Conservation (phyloP, 225 moss, liverwort and hornwort genomes). For the Antitrichia curtipendula region DNA sequence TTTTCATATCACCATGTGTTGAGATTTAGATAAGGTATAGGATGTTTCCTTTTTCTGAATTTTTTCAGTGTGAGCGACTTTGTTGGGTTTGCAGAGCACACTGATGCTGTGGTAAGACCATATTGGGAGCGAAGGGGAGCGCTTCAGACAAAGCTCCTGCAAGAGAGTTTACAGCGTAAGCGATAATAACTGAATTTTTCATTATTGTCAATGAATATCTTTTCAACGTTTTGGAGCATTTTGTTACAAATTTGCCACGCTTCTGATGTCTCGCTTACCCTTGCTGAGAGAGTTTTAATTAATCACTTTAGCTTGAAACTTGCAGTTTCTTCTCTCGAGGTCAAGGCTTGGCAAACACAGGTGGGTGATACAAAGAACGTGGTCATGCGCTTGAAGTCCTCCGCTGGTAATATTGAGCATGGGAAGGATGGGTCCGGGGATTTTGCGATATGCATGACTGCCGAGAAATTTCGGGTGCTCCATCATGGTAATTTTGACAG, state of each 20-base stretch:
- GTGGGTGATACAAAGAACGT: conserved; percentile 48
- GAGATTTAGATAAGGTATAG: neutral
- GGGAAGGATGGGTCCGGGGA: conserved; percentile 13
- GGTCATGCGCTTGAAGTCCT: conserved; percentile 55
- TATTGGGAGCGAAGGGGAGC: conserved; percentile 68
- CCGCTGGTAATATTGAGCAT: neutral
- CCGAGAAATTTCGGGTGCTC: conserved; percentile 76
- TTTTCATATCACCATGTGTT: neutral
- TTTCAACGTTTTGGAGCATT: neutral
- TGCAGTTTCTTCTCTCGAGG: conserved; percentile 53
- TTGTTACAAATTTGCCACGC: neutral
- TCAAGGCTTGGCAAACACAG: conserved; percentile 81
- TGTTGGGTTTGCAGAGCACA: conserved; percentile 46
- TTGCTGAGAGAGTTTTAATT: neutral
- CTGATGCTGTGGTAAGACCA: conserved; percentile 71
- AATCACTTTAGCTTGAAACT: neutral
- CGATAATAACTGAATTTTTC: neutral
- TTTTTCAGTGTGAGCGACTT: neutral
- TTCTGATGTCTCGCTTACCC: neutral
- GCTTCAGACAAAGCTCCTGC: conserved; percentile 56
- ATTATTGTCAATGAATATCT: neutral
- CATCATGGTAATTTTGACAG: conserved; percentile 38
- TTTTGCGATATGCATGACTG: conserved; percentile 51
- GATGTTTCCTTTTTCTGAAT: neutral
- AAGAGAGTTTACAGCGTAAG: conserved; percentile 78